Evolutionary conservation across 2,329 filamentous ascomycete genomes (phyloP), one percentile per base, ranked within the genome.

Genomic region (Neophaeococcomyces mojaviensis): DNA sequence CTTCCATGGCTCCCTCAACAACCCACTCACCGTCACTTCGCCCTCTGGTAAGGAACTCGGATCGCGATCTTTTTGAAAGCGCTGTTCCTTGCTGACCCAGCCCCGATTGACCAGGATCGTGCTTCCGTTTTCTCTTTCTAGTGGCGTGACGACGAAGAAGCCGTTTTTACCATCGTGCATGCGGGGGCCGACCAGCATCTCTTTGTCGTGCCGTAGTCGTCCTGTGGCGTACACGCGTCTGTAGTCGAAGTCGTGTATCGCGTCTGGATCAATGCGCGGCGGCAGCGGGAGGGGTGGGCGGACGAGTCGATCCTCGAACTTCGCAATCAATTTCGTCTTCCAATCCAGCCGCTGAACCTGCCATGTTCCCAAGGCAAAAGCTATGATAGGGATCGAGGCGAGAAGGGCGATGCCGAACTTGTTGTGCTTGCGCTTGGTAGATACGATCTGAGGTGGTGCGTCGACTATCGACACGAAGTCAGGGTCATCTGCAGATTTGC

Each of bases 131-230:
- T 74, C 72, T 41, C 89, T 73, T 68, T 96, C 88, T 4, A 98
- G 71, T 16, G 92, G 92, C 36, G 92, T 98, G 19, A 98, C 72
- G 31, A 98, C 90, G 59, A 94, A 78, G 67, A 81, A 98, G 2
- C 92, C 92, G 61, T 95, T 84, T 60, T 90, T 79, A 10, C 90
- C 90, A 52, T 98, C 90, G 51, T 81, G 77, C 71, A 95, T 80
- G 39, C 92, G 80, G 47, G 92, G 92, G 1, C 92, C 92, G 49
- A 98, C 81, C 43, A 98, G 74, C 89, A 98, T 98, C 71, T 98
- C 92, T 63, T 86, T 80, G 62, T 96, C 89, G 66, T 98, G 92
- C 32, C 85, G 72, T 56, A 88, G 81, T 46, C 66, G 71, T 8
- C 92, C 92, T 0, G 72, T 78, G 9, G 88, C 84, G 52, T 79